Percentiles rank a stretch among this genome's conserved stretches.
Conservation (phyloP, 2,329 filamentous ascomycete species). For the Penicillium sp. region DNA sequence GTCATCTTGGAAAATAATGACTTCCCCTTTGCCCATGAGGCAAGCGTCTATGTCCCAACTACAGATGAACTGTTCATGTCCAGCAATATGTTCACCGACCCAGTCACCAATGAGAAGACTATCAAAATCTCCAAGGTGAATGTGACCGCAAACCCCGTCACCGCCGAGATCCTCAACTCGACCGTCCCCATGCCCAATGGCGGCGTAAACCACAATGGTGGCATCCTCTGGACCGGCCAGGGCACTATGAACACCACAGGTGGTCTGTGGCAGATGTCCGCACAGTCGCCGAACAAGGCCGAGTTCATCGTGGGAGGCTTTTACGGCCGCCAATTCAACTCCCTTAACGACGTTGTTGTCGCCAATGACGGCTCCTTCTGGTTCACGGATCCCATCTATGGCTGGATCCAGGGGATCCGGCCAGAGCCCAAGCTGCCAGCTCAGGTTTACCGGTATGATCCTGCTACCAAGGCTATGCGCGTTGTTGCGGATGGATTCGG, state of each 20-base stretch:
- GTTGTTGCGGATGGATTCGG: conserved; percentile 41
- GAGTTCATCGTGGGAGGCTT: conserved; percentile 33
- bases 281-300: conserved; percentile 23
- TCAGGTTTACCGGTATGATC: conserved; percentile 43
- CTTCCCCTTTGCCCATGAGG: conserved; percentile 54
- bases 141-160: conserved; percentile 9
- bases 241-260: conserved; percentile 28
- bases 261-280: conserved; percentile 26
- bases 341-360: conserved; percentile 41
- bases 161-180: conserved; percentile 38
- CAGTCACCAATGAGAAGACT: conserved; percentile 15
- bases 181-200: conserved; percentile 50
- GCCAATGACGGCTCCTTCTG: conserved; percentile 37
- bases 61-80: conserved; percentile 41
- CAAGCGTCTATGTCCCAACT: conserved; percentile 39
- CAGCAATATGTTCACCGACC: conserved; percentile 35
- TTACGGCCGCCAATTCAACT: conserved; percentile 30
- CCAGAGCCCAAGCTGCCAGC: conserved; percentile 36
- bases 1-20: conserved; percentile 39
- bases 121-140: conserved; percentile 22
- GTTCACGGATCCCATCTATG: conserved; percentile 44
- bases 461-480: conserved; percentile 36
- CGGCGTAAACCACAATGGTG: conserved; percentile 47
- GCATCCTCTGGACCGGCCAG: conserved; percentile 47
- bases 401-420: conserved; percentile 34